These are phyloP conservation scores for Trichoderma guizhouense DNA, from an alignment of 2,329 filamentous ascomycete species.

Conservation along the genomic window DNA sequence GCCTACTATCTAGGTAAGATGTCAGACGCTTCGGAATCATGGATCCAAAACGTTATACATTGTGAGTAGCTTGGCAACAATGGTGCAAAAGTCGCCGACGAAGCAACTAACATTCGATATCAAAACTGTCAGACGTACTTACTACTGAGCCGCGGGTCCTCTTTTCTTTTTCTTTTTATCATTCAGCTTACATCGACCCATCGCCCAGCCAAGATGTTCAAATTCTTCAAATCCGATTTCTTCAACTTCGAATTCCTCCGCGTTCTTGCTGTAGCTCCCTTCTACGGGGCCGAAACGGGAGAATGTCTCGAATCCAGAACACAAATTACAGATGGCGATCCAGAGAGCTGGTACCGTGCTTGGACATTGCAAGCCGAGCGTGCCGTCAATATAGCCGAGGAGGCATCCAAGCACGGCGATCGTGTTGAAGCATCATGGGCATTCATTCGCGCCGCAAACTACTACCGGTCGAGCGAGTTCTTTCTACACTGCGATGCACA, in stretches of 20 bases:
- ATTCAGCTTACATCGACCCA: not conserved
- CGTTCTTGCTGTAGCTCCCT: not conserved
- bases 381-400: not conserved
- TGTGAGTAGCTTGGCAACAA: not conserved
- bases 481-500: slow-evolving; percentile 25
- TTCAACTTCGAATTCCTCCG: slow-evolving; percentile 44
- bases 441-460: slow-evolving; percentile 41
- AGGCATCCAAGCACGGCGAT: slow-evolving; percentile 25
- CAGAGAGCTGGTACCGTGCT: slow-evolving; percentile 38
- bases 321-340: slow-evolving; percentile 37
- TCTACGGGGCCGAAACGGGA: not conserved
- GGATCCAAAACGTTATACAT: not conserved
- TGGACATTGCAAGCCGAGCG: slow-evolving; percentile 33
- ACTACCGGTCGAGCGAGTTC: slow-evolving; percentile 36
- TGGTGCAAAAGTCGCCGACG: not conserved
- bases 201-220: slow-evolving; percentile 27
- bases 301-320: slow-evolving; percentile 35
- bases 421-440: slow-evolving; percentile 31
- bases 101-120: not conserved
- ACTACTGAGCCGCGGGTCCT: not conserved
- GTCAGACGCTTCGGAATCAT: not conserved
- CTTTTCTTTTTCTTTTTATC: not conserved
- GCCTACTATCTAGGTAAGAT: not conserved
- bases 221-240: slow-evolving; percentile 32
- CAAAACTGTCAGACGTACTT: not conserved